phyloP scores from a whole-genome alignment of 257 asterid genomes.

The Thymus mandschuricus region DNA sequence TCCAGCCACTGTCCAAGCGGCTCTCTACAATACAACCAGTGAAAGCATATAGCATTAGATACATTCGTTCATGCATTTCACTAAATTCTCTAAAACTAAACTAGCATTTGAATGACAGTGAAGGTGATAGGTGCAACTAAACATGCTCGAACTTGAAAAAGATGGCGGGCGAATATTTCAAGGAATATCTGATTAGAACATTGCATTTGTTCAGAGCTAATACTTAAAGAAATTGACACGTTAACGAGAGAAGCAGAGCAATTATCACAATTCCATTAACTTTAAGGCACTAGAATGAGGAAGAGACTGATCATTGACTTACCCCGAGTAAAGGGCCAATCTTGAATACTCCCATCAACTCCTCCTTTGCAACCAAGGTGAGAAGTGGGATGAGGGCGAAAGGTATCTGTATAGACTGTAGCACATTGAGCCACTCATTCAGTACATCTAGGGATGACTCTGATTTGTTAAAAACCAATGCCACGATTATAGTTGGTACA shows the following conservation, averaged over 20 bases:
- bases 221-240: too few species aligned
- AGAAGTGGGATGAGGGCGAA: constrained; percentile 97
- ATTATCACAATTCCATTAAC: not conserved
- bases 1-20: constrained; percentile 90
- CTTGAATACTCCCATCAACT: constrained; percentile 85
- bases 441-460: constrained; percentile 83
- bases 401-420: constrained; percentile 95
- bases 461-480: constrained; percentile 82
- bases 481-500: constrained; percentile 89
- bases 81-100: not conserved
- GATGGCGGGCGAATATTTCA: too few species aligned
- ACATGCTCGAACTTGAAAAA: too few species aligned
- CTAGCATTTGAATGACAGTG: not conserved
- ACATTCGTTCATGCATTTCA: not conserved
- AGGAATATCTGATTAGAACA: too few species aligned
- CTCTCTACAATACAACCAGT: constrained; percentile 46
- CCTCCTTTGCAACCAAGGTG: constrained; percentile 92
- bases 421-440: constrained; percentile 97
- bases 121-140: too few species aligned
- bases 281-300: constrained; percentile 20
- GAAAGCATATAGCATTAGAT: constrained; percentile 20
- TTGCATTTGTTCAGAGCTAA: not conserved
- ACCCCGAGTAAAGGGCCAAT: constrained; percentile 81
- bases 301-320: constrained; percentile 24
- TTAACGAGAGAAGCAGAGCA: not conserved